Evolutionary conservation across 2,329 filamentous ascomycete genomes (phyloP), one percentile per base, ranked within the genome.

Genomic region (Pestalotiopsis sp.): DNA sequence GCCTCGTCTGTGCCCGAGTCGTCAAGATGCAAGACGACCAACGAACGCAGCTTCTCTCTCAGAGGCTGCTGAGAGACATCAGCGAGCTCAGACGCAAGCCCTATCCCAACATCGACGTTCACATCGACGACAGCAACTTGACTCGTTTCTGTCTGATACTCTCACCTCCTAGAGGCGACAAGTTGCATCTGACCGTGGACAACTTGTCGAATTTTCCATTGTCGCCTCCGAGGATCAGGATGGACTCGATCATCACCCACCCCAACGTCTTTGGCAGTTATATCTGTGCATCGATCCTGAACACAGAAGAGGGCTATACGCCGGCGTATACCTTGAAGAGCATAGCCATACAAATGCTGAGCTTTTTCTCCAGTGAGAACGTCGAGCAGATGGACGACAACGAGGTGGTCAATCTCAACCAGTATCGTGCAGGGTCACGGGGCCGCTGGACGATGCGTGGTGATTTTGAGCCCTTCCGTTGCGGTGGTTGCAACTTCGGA

Each of bases 271-370:
- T 74, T 64, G 75, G 75, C 3, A 11, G 41, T 12, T 85, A 81
- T 69, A 84, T 86, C 38, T 87, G 84, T 71, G 83, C 83, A 1
- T 81, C 78, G 0, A 85, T 86, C 3, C 77, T 86, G 39, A 82
- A 82, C 69, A 80, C 73, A 0, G 66, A 39, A 1, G 79, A 82
- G 20, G 83, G 78, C 1, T 85, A 84, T 71, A 86, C 84, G 0
- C 81, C 84, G 1, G 85, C 84, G 0, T 86, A 87, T 68, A 86
- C 84, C 0, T 76, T 87, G 27, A 85, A 85, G 67, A 80, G 78
- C 3, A 81, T 87, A 25, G 80, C 83, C 17, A 86, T 87, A 27
- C 84, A 86, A 74, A 70, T 86, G n/a, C 75, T 87, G 2, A 86
- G 84, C 71, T 86, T 87, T 75, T 87, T 87, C 72, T 77, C 78